Evolutionary conservation across 192 early-diverging fungal genomes (phyloP), one percentile per base, ranked within the genome.

Genomic region (Gonapodya sp.): DNA sequence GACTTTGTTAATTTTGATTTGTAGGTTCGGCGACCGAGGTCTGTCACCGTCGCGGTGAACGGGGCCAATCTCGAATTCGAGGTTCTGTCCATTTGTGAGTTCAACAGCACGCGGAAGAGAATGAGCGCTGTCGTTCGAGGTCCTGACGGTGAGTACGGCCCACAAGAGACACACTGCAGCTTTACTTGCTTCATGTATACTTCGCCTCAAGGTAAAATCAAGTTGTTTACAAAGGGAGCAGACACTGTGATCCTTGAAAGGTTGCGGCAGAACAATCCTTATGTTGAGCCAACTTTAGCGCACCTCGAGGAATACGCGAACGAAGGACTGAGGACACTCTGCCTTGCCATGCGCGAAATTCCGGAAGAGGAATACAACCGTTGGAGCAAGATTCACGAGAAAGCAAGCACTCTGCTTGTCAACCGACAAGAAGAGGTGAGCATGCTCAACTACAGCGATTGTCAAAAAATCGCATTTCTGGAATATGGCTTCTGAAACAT

Each of bases 41-140:
- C 86, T 33, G 90, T 91, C 31, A 85, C 86, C 2, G 86, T 87
- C 77, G 81, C 36, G 0, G 81, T 84, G 73, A 83, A 87, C 34
- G 85, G 83, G 0, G 36, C 80, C 24, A 86, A 91, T 31, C 86
- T 87, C 36, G 95, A 97, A 83, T 98, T 92, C 83, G 94, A 97
- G 86, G 91, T 99, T 36, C 87, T 99, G 31, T 95, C 96, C 80
- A 93, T 98, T 81, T 96, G 95, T 86, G 98, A 99, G 88, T 99
- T 99, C 89, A 97, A 99, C 85, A 96, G 94, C 73, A 97, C 96
- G n/a, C 91, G 98, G 64, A 99, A 99, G 84, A 91, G 98, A 79
- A 99, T 99, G 98, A 96, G 94, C 1, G 94, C 94, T 1, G 86
- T 99, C 36, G 89, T 98, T 33, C 92, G 96, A 14, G 89, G 91